Base-by-base conservation (phyloP, 129 eudicot species). In the Escallonia rubra region DNA sequence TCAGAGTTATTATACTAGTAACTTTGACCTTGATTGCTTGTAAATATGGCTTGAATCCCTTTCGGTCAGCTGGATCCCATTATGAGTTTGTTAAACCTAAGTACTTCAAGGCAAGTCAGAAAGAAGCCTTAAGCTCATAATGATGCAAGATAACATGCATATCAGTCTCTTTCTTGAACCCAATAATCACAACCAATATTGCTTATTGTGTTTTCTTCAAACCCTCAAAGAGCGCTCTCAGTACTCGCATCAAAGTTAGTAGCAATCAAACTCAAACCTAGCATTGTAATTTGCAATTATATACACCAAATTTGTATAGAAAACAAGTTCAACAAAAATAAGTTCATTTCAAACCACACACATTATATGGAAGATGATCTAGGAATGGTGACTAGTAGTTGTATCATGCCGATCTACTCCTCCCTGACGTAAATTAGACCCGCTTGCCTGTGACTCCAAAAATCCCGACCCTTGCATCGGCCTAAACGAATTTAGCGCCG, bases 401-500 rank as follows among this genome's bases (percentile, higher is more conserved):
- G 63, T 12, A 44, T 48, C 16, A 46, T 65, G 74, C 10, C 59
- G 78, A 57, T 57, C 67, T 61, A 71, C 59, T 8, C 61, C 66
- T 8, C 57, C 48, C 34, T 71, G 62, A 45, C 41, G 72, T n/a
- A 14, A 60, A 49, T 49, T 23, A 23, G 34, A 23, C 34, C 34
- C 34, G 34, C 34, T 65, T 38, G 61, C 61, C 8, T 70, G 79
- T 52, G 69, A 14, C 63, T 68, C 78, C 34, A 76, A 60, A 40
- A 44, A 68, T 8, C 74, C 74, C 40, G 68, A 68, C 41, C 82
- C 79, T 3, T 66, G 57, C 23, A 75, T 56, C 41, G 81, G 74
- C 71, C 82, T 59, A 42, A 68, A 71, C 34, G 78, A 69, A 51
- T 70, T 82, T 5, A 85, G 10, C 2, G 82, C 84, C 2, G 84